Conservation (phyloP, 352 stramenopile genomes). For the Globisporangium perplexum region DNA sequence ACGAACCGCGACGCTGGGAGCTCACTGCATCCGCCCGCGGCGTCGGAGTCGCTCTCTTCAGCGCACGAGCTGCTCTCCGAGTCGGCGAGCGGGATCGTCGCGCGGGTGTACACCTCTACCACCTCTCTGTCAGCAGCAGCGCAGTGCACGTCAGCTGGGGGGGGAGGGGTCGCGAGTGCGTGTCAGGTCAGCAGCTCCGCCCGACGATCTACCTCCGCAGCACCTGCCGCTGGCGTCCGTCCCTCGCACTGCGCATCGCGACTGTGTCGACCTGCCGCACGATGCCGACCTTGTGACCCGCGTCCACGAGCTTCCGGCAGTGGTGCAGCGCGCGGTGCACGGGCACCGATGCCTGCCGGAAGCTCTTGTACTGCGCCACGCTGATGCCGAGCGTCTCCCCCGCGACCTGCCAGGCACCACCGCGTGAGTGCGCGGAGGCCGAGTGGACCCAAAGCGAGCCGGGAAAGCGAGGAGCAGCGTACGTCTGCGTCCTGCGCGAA, state of each 20-base stretch:
- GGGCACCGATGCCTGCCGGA: not conserved
- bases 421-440: not conserved
- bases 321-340: not conserved
- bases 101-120: not conserved
- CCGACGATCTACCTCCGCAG: not conserved
- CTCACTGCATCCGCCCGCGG: not conserved
- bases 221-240: not conserved
- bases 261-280: slow-evolving; percentile 58
- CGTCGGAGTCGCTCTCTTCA: not conserved
- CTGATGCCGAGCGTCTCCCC: not conserved
- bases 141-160: not conserved
- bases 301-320: slow-evolving; percentile 24
- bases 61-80: not conserved
- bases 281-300: slow-evolving; percentile 56
- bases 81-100: not conserved
- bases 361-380: not conserved
- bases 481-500: slow-evolving; percentile 70
- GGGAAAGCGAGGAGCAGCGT: not conserved
- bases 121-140: not conserved
- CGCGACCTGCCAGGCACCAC: not conserved
- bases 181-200: not conserved
- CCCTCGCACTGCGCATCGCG: slow-evolving; percentile 4
- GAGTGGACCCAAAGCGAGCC: too few relatives aligned
- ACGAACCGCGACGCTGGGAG: slow-evolving; percentile 20
- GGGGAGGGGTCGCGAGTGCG: not conserved